Base-by-base conservation (phyloP, 2,329 filamentous ascomycete genomes). In the Cytospora piceae region DNA sequence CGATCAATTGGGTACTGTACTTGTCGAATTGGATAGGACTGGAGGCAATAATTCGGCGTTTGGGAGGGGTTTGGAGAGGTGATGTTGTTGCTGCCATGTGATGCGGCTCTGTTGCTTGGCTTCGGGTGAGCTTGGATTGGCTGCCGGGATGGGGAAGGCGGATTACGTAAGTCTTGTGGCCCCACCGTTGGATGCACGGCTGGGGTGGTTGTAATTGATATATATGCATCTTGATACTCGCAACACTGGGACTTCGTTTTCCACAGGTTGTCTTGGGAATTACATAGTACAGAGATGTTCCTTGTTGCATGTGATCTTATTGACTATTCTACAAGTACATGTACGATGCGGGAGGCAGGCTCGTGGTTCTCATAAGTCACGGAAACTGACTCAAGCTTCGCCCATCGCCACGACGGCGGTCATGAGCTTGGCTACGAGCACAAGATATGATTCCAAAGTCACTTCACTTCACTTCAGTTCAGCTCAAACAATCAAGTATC, bases 91-190 rank as follows among this genome's bases (percentile, higher is more conserved):
- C 17, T 56, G 60, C 52, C 29, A 34, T 49, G 53, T 52, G 37
- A 51, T 56, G 53, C 59, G 59, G 59, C 59, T 61, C 59, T 52
- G 42, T 32, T 65, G 37, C 42, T 61, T 64, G 53, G 14, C 17
- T 61, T 57, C 55, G 15, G 32, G 31, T 2, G 20, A 20, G 29
- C 27, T 27, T 54, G 52, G 64, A 53, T 64, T 59, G 61, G 60
- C 49, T 29, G 34, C 34, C 12, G 34, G 11, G 12, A 15, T 14
- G 34, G 11, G 3, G 34, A 15, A 5, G 39, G 39, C 4, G 15
- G 39, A n/a, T 42, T 42, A 42, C 39, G 39, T 42, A 42, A 42
- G 37, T 11, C 6, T 5, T 34, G 7, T 12, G 3, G 34, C 34
- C 14, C 12, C 34, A 3, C 12, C 8, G 27, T 46, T n/a, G 7